Evolutionary conservation across 768 basidiomycete genomes (phyloP), one percentile per base, ranked within the genome.

Genomic region (Coprinopsis cinerea): DNA sequence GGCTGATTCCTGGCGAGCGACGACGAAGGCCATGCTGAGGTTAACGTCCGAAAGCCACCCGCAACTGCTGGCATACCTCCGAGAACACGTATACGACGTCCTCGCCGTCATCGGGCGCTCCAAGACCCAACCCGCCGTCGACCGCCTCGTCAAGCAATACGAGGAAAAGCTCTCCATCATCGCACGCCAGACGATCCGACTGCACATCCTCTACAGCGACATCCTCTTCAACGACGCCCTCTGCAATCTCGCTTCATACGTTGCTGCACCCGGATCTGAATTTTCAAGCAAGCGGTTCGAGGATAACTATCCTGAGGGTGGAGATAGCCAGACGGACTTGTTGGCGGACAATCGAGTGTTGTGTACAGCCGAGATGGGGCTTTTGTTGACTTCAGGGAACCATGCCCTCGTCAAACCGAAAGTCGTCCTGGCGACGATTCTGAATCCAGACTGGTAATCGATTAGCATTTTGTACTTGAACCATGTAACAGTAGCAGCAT

Each of bases 321-420:
- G 34, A n/a, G 42, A 53, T 51, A 43, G 25, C 45, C 46, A 56
- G 53, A 22, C 54, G 30, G 25, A 54, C 48, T 25, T 58, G 22
- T 26, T 35, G 7, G 30, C 17, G 32, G 44, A 52, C 23, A 44
- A 37, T 10, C 48, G 57, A 22, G 64, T 68, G 15, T 52, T 69
- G 15, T 67, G 66, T 39, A 66, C 64, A 11, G 57, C 65, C 20
- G 67, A 62, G 10, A 44, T 71, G 23, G 69, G 69, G 27, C 53
- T 71, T 44, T 57, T 52, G 36, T 48, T 43, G 13, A 48, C 40
- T 5, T 41, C 49, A 23, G 26, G 17, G 11, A 47, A 20, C 14
- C 43, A 39, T 4, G 36, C 53, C 4, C 18, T 57, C n/a, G 17
- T 55, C 32, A 57, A 51, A 45, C 54, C 56, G 9, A 57, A 55